These are phyloP conservation scores for Syzygium aqueum DNA, from an alignment of 345 rosid genomes.

Conservation along the genomic window DNA sequence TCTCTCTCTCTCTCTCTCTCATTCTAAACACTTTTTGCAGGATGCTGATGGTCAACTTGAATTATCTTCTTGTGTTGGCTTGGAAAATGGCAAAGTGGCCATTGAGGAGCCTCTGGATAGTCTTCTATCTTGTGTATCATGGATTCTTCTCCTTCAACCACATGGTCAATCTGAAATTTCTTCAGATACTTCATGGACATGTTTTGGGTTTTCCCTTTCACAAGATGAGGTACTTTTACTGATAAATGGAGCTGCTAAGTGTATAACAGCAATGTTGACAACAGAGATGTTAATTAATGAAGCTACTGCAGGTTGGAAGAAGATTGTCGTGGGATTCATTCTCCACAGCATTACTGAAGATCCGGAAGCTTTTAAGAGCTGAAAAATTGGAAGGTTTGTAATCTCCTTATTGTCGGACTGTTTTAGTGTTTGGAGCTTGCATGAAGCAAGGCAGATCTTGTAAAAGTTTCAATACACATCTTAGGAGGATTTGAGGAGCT, in stretches of 20 bases:
- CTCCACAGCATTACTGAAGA: slow-evolving; percentile 43
- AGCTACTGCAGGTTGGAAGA: slow-evolving; percentile 42
- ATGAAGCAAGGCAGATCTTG: not conserved
- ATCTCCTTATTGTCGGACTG: slow-evolving; percentile 1
- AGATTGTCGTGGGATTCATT: slow-evolving; percentile 38
- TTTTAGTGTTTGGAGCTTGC: not conserved
- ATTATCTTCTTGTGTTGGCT: slow-evolving; percentile 42
- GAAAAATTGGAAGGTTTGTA: slow-evolving; percentile 47
- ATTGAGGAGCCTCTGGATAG: slow-evolving; percentile 72
- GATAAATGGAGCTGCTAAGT: not conserved
- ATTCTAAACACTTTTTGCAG: slow-evolving; percentile 19
- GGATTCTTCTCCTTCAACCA: slow-evolving; percentile 64
- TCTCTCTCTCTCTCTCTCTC: not conserved
- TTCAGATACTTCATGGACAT: slow-evolving; percentile 40
- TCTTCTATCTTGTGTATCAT: slow-evolving; percentile 63
- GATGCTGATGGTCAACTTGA: slow-evolving; percentile 45
- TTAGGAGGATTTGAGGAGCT: not conserved
- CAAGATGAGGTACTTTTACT: slow-evolving; percentile 64
- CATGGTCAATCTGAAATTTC: slow-evolving; percentile 27
- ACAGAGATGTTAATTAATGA: not conserved
- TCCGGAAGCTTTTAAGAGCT: slow-evolving; percentile 36
- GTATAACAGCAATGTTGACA: not conserved
- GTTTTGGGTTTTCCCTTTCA: slow-evolving; percentile 80
- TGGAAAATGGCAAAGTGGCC: slow-evolving; percentile 34
- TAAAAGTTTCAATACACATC: not conserved